A percentile compares a stretch with the other conserved stretches of the same genome.
Evolutionary conservation across 768 basidiomycete species (phyloP).

Genomic region (Russula dissimulans): DNA sequence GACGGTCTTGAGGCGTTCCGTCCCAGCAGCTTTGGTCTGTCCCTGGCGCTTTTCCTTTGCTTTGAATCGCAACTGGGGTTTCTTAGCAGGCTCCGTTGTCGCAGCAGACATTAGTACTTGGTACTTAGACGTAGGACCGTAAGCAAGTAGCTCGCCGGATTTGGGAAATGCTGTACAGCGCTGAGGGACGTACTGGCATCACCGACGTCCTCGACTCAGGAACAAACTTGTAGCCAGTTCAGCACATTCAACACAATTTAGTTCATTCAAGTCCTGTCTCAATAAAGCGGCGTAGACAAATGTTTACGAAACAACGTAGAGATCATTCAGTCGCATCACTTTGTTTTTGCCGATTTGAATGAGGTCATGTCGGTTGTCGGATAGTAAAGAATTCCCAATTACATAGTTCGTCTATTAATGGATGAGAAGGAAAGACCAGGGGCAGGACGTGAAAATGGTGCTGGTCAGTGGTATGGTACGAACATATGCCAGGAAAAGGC

Average conservation of each 20-base stretch:
- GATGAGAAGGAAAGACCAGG: background rate
- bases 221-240: too few relatives aligned
- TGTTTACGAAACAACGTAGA: too few relatives aligned
- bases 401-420: background rate
- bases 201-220: too few relatives aligned
- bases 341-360: too few relatives aligned
- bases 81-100: conserved; percentile 19
- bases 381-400: background rate
- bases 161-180: too few relatives aligned
- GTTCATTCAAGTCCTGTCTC: too few relatives aligned
- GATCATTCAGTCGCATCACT: too few relatives aligned
- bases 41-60: conserved; percentile 25
- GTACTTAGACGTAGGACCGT: too few relatives aligned
- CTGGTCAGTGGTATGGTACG: conserved; percentile 1
- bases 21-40: conserved; percentile 23
- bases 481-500: background rate
- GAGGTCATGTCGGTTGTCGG: background rate
- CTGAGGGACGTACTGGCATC: too few relatives aligned
- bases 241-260: too few relatives aligned
- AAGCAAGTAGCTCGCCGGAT: too few relatives aligned
- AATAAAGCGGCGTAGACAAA: too few relatives aligned
- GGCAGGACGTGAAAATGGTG: background rate
- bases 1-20: conserved; percentile 74
- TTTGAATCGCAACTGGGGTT: conserved; percentile 25
- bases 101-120: conserved; percentile 10